Conservation (phyloP, 2,329 filamentous ascomycete genomes). For the Alternaria sp. region DNA sequence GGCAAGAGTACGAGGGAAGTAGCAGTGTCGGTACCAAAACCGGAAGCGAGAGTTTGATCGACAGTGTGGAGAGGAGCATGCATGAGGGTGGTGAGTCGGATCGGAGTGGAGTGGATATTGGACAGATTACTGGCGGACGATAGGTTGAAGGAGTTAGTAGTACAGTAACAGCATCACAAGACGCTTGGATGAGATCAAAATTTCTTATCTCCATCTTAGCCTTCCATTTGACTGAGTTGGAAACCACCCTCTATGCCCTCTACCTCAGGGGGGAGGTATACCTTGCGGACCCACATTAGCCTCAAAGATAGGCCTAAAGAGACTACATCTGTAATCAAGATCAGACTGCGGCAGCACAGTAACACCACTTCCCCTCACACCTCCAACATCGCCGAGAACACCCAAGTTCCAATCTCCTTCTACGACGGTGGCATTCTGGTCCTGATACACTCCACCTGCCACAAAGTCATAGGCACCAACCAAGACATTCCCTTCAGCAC, state of each 20-base stretch:
- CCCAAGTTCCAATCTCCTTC: constrained; percentile 23
- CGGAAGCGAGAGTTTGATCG: constrained; percentile 21
- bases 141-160: not conserved
- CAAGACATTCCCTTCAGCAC: constrained; percentile 15
- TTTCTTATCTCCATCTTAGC: not conserved
- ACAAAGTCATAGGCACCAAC: constrained; percentile 18
- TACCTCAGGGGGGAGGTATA: constrained; percentile 10
- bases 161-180: not conserved
- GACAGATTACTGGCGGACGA: not conserved
- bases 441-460: constrained; percentile 8
- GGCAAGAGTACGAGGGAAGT: constrained; percentile 5
- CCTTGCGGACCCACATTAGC: constrained; percentile 19
- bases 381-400: constrained; percentile 25
- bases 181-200: not conserved
- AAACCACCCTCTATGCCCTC: not conserved
- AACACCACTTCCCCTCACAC: constrained; percentile 22
- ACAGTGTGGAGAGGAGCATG: constrained; percentile 20
- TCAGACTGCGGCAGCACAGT: constrained; percentile 22
- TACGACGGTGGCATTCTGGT: constrained; percentile 6
- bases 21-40: constrained; percentile 13
- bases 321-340: constrained; percentile 21
- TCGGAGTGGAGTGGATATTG: constrained; percentile 6
- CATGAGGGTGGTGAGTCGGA: constrained; percentile 10
- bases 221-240: accelerated
- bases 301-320: constrained; percentile 24